Base-by-base conservation (phyloP, 148 eudicot genomes). In the Spergularia bocconei region DNA sequence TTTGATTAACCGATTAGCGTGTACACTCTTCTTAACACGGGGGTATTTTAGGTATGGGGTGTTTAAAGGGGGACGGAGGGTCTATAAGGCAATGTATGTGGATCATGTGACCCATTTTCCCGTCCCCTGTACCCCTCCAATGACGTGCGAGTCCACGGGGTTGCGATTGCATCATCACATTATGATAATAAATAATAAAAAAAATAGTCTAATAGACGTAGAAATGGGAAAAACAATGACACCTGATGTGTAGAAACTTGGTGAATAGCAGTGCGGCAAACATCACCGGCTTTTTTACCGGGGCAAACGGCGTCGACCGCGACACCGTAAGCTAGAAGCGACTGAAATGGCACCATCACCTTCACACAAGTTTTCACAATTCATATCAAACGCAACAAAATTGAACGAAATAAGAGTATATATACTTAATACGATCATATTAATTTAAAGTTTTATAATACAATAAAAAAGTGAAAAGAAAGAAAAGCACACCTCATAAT, bases 261-360 rank as follows among this genome's bases (percentile, higher is more conserved):
- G 65, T 91, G 98, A 48, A 92, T 75, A 82, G 97, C 94, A 63
- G 99, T 96, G 50, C 97, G 99, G 63, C 98, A 92, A 63, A 87
- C 52, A 39, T 96, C 99, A 11, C 98, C 98, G 8, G 95, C 82
- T 76, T 89, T 96, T 82, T 96, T 96, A 13, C 89, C 97, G 7
- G 99, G 99, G 50, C 98, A 96, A 75, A 92, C 95, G 13, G 98
- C 94, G 29, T 96, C 94, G 29, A 96, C 99, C 7, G 92, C 80
- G 12, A 96, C 74, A 9, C 98, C 99, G 75, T 82, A 96, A n/a
- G 98, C 97, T 75, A 76, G 77, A 79, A 96, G 71, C 11, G 98
- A 94, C 83, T 95, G 99, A 87, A 92, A 95, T 53, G 99, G 99
- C 70, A 95, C 98, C 99, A 95, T 95, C 82, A 77, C 97, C 99